Conservation (phyloP, 2,329 filamentous ascomycete genomes). For the Fusarium sororula region DNA sequence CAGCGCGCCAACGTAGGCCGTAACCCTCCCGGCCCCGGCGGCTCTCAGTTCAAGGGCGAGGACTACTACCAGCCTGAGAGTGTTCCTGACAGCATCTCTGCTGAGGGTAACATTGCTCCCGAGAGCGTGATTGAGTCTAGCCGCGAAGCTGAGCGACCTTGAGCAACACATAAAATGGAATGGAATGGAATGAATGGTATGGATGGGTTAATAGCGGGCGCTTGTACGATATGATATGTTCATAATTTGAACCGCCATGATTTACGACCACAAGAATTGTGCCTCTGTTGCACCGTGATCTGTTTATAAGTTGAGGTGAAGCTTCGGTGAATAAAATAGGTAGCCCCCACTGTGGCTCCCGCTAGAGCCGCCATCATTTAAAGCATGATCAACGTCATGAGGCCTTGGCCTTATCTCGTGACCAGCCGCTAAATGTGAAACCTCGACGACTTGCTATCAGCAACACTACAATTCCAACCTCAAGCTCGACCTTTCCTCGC, state of each 20-base stretch:
- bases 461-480: neutral
- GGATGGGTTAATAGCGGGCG: constrained; percentile 2
- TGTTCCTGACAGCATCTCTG: constrained; percentile 54
- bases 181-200: neutral
- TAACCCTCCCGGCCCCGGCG: constrained; percentile 48
- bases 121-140: constrained; percentile 52
- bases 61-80: constrained; percentile 54
- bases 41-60: constrained; percentile 52
- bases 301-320: neutral
- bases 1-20: constrained; percentile 51
- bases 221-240: constrained; percentile 22
- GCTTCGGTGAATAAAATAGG: neutral
- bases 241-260: constrained; percentile 19
- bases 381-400: constrained; percentile 40
- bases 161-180: neutral
- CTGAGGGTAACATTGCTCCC: constrained; percentile 53
- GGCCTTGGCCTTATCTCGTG: constrained; percentile 27
- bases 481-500: neutral
- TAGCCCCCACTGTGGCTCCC: constrained; percentile 10
- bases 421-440: constrained; percentile 16
- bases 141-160: constrained; percentile 35
- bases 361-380: constrained; percentile 5
- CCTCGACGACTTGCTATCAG: constrained; percentile 10
- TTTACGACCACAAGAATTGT: constrained; percentile 1
- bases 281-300: neutral